Evolutionary conservation across 345 rosid species (phyloP), one percentile per base, ranked within the genome.

Genomic region (Psidium guajava): DNA sequence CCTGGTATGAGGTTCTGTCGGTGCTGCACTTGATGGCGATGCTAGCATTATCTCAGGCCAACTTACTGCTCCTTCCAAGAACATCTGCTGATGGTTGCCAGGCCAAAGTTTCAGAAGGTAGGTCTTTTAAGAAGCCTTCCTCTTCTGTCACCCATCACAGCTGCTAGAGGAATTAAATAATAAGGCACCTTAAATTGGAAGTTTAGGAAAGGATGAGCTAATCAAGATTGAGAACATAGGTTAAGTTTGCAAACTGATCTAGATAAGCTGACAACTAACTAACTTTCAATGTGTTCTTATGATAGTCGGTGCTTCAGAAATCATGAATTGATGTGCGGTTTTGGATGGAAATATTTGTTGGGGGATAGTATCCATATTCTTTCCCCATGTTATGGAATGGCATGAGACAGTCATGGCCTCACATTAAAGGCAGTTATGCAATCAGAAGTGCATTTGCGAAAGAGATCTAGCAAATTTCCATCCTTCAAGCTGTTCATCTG

Each of bases 11-110:
- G 91, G 95, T 95, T 84, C 92, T 98, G 90, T 96, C 99, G 16
- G 98, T 98, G 86, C 91, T 98, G 91, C 99, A 98, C 90, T 90
- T 98, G 88, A 95, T 96, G 99, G 99, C 99, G 10, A 94, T 94
- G 96, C 93, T 98, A 84, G 92, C 90, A 55, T 86, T 96, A 91
- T 98, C 96, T 84, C 98, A 92, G 87, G 99, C 97, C 91, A 98
- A 94, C 88, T 90, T 96, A 89, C 89, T 96, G 50, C 98, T 98
- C 89, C 95, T 96, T 88, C 99, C 99, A 52, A 94, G 98, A 90
- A 91, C 97, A 84, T 93, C 95, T 85, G 87, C 90, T 75, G 98
- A 93, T 88, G 94, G 95, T 87, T 89, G 93, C 89, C 98, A 93
- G 36, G 95, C 96, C 52, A 96, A 93, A 92, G 95, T 94, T 87